Evolutionary conservation across 495 filamentous ascomycete species (phyloP).

Genomic region (Tetracladium setigerum): DNA sequence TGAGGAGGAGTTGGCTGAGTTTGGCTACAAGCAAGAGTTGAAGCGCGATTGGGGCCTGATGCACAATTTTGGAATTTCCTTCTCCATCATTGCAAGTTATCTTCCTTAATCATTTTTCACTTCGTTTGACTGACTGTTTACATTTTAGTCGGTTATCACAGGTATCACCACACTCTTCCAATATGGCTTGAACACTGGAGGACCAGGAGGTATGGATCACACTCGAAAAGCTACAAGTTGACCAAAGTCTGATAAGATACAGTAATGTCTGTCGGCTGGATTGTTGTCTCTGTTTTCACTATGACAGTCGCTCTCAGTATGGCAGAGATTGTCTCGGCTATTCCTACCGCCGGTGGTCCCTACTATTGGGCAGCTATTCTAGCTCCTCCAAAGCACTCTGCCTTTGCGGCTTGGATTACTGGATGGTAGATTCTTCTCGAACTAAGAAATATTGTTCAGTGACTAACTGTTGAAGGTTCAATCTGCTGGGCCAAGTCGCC

Average conservation of each 20-base stretch:
- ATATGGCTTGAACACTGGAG: slow-evolving; percentile 50
- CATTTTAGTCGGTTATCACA: slow-evolving; percentile 48
- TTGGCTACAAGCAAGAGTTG: slow-evolving; percentile 58
- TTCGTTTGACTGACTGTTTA: not conserved
- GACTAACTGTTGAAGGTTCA: slow-evolving; percentile 29
- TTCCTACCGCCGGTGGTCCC: slow-evolving; percentile 55
- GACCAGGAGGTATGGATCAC: slow-evolving; percentile 42
- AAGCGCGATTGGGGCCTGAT: slow-evolving; percentile 51
- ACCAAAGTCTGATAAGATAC: slow-evolving; percentile 12
- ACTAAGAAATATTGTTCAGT: not conserved
- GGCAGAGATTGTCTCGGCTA: slow-evolving; percentile 60
- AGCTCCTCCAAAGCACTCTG: slow-evolving; percentile 44
- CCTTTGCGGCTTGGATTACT: slow-evolving; percentile 58
- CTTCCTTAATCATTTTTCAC: not conserved
- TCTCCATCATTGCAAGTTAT: slow-evolving; percentile 53
- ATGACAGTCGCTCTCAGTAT: slow-evolving; percentile 51
- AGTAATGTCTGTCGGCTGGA: slow-evolving; percentile 49
- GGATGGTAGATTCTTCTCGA: slow-evolving; percentile 37
- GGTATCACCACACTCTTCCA: slow-evolving; percentile 51
- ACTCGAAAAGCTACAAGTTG: not conserved
- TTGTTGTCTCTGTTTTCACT: slow-evolving; percentile 51
- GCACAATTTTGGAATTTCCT: slow-evolving; percentile 60
- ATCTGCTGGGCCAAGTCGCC: slow-evolving; percentile 52
- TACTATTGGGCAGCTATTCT: slow-evolving; percentile 63
- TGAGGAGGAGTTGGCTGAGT: slow-evolving; percentile 46